These are phyloP conservation scores for Aureobasidium sp. DNA, from an alignment of 2,329 filamentous ascomycete species.

Conservation along the genomic window DNA sequence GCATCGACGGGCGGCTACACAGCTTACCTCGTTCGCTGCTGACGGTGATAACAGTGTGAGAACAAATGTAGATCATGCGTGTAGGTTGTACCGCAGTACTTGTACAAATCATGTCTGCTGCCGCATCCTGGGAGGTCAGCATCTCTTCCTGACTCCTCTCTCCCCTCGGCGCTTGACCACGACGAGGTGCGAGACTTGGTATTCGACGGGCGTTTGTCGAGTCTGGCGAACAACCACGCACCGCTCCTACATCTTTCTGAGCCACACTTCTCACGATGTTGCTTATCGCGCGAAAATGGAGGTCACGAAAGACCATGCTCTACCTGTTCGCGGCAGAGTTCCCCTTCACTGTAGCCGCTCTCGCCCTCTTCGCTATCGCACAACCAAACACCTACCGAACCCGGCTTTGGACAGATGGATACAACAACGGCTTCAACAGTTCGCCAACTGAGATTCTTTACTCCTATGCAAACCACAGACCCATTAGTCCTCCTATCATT, in stretches of 20 bases:
- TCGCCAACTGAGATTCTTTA: conserved; percentile 61
- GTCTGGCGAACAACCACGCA: neutral
- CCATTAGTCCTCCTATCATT: conserved; percentile 54
- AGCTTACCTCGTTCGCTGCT: conserved; percentile 8
- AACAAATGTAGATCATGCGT: neutral
- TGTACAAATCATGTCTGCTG: conserved; percentile 9
- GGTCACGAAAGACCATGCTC: conserved; percentile 42
- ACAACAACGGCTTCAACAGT: conserved; percentile 63
- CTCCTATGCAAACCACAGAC: conserved; percentile 61
- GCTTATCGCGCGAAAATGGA: conserved; percentile 44
- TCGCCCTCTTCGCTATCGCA: conserved; percentile 64
- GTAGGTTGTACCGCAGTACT: neutral
- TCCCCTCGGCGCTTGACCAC: neutral
- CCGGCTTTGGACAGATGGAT: conserved; percentile 64
- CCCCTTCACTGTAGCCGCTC: conserved; percentile 51
- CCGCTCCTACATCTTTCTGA: neutral
- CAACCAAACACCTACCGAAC: conserved; percentile 65
- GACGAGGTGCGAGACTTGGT: neutral
- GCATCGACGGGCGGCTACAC: conserved; percentile 6
- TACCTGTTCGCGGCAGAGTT: conserved; percentile 59
- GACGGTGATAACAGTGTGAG: neutral
- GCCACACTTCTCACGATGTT: neutral
- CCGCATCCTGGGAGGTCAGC: neutral
- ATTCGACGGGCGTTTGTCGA: neutral
- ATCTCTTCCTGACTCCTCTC: neutral